Base-by-base conservation (phyloP, 106 monocot genomes). In the Agapanthus africanus region DNA sequence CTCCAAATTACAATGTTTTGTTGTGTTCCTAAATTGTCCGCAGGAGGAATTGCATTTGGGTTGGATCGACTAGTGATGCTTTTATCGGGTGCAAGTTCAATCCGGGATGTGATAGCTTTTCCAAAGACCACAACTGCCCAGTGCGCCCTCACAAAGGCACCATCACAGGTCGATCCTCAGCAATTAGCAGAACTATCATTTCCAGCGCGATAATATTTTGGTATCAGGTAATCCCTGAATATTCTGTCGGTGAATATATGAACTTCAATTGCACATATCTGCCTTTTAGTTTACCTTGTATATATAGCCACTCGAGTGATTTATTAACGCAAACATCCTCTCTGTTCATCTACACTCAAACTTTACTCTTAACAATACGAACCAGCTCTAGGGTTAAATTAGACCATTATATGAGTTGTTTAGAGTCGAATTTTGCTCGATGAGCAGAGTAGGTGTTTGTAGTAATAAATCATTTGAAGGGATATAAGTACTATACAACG, bases 41-140 rank as follows among this genome's bases (percentile, higher is more conserved):
- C 87, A 99, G 97, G 97, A 34, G 92, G 97, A 65, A 99, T 92
- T 75, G 97, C 97, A 31, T 99, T 77, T 76, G 97, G 97, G 14
- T 78, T 99, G 74, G 97, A 99, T 71, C 79, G 97, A 0, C 60
- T 99, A 42, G 87, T 99, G 26, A 99, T 99, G 92, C 92, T 99
- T 66, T 76, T 99, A 61, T 80, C 92, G 26, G 87, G 89, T 73
- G 89, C 86, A 33, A 90, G 33, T 83, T 99, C 97, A 27, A 97
- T 97, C 30, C 81, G 97, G 46, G 97, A 97, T 76, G 97, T 97
- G 10, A 97, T 97, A 65, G 92, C 97, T 70, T 97, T 97, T 70
- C 97, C 97, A 18, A 97, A 97, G 70, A 97, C 97, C 3, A 90
- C 92, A 31, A 87, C 97, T 31, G 86, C 97, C 23, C 97, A 99